Evolutionary conservation across 331 rosid species (phyloP), one percentile per base, ranked within the genome.

Genomic region (Rhamnella rubrinervis): DNA sequence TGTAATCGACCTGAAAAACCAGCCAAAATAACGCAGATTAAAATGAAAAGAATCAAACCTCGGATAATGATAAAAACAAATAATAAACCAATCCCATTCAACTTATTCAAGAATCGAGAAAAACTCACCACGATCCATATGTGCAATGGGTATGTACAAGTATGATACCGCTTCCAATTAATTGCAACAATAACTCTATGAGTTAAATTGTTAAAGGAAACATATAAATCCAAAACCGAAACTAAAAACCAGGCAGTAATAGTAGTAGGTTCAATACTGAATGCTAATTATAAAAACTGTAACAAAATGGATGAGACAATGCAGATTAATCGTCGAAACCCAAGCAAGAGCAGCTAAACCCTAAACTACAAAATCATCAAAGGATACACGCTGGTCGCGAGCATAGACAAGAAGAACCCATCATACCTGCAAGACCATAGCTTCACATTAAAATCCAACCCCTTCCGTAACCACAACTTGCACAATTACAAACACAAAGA

Each of bases 341-440:
- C 19, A 37, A 69, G 8, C 37, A 44, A 18, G 38, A 49, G 14
- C 56, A 51, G 19, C 55, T 23, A 74, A 79, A 72, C 73, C 57
- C 65, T 18, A 68, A 57, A 51, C 35, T 66, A 31, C 21, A 9
- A 21, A 23, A 44, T n/a, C 28, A 19, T 12, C 8, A 70, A 87
- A 84, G 96, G 97, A 92, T 92, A 92, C 97, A 87, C 86, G 55
- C 93, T 89, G 23, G 90, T 87, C 41, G 92, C 96, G 68, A 92
- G 93, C 93, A 92, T 89, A 26, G 92, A 85, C 85, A 92, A 78
- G 90, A 92, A 92, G 79, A 89, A 92, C 26, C 97, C 97, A 70
- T 92, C 96, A 63, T 87, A 92, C 97, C 97, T 92, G 85, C 73
- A 71, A 68, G 58, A 67, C 72, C 44, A 39, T 47, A 58, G 21